Percentiles rank a stretch among this genome's conserved stretches.
phyloP scores from a whole-genome alignment of 352 stramenopile genomes.

The Stramenopiles sp. region DNA sequence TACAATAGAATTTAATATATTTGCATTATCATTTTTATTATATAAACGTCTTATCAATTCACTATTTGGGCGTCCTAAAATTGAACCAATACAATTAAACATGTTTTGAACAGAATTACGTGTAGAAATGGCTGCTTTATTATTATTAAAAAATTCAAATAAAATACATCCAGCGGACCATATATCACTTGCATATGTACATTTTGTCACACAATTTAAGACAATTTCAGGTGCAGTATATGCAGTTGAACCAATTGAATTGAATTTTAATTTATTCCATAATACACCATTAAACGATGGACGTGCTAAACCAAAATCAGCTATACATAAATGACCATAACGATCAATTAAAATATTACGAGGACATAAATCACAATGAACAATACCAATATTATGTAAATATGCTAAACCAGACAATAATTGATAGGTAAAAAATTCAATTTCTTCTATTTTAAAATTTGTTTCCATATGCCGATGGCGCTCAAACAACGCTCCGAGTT shows the following conservation, averaged over 20 bases:
- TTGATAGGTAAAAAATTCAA: background rate
- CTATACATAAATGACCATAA: background rate
- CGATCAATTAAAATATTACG: background rate
- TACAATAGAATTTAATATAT: background rate
- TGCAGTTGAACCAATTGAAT: background rate
- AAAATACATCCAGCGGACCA: background rate
- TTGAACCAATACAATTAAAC: background rate
- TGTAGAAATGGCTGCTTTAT: background rate
- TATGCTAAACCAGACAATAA: background rate
- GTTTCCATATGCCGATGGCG: background rate
- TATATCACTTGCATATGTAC: background rate
- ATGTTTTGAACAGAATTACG: background rate
- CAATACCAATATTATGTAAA: background rate
- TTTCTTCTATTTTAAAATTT: background rate
- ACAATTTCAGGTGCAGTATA: background rate
- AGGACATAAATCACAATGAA: background rate
- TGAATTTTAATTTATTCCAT: background rate
- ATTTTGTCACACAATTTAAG: background rate
- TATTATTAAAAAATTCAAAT: background rate
- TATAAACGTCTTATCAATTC: background rate
- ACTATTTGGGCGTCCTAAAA: background rate
- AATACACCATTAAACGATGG: background rate
- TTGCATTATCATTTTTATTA: background rate
- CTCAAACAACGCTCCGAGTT: background rate
- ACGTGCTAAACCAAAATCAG: background rate